These are phyloP conservation scores for Pogostemon cablin DNA, from an alignment of 257 asterid species.

Conservation along the genomic window DNA sequence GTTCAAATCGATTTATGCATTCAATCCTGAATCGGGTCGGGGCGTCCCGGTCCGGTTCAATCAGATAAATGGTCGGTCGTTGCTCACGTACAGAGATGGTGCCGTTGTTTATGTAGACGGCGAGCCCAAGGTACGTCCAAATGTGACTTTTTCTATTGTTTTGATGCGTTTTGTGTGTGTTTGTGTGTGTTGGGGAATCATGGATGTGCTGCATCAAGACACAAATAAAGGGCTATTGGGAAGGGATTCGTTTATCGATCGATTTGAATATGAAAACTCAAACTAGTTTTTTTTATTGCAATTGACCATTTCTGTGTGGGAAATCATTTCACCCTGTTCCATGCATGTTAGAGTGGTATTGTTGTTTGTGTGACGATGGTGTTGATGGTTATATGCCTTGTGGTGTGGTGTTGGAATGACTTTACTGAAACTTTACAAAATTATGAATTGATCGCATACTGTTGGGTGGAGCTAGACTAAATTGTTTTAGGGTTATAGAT, in stretches of 20 bases:
- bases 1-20: conserved; percentile 68
- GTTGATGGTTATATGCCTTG: neutral
- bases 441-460: neutral
- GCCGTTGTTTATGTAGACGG: conserved; percentile 69
- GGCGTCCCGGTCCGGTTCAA: conserved; percentile 77
- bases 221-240: neutral
- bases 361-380: conserved; percentile 5
- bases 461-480: neutral
- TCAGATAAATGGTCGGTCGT: conserved; percentile 71
- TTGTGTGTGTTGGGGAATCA: conserved; percentile 4
- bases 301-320: neutral
- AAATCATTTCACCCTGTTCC: neutral
- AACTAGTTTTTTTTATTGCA: too few species aligned
- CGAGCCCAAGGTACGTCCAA: conserved; percentile 68
- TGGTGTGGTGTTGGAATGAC: conserved; percentile 13
- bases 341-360: neutral
- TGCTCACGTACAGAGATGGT: conserved; percentile 69
- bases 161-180: neutral
- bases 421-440: neutral
- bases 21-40: conserved; percentile 63
- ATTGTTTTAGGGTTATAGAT: too few species aligned
- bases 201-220: conserved; percentile 10
- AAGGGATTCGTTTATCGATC: neutral
- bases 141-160: neutral
- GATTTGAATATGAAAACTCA: conserved; percentile 4